A percentile compares a stretch with the other conserved stretches of the same genome.
Conservation (phyloP, 2,329 filamentous ascomycete species). For the Myriosclerotinia scirpicola region DNA sequence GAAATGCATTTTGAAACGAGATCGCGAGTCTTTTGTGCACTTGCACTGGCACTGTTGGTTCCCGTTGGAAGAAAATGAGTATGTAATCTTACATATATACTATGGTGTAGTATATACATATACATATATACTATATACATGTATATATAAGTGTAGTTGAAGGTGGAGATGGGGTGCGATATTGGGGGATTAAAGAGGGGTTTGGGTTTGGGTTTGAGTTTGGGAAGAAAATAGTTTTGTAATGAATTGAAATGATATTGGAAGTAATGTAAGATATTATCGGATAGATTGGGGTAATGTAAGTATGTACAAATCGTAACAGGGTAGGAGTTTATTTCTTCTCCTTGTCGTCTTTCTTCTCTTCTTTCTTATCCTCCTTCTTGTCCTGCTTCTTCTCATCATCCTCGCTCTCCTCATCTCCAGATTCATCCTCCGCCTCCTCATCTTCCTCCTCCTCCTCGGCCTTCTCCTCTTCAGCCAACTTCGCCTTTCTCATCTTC, state of each 20-base stretch:
- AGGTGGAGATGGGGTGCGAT: not conserved
- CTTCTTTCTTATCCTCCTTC: slow-evolving; percentile 4
- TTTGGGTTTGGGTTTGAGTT: not conserved
- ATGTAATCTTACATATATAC: too few species aligned
- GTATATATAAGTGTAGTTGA: not conserved
- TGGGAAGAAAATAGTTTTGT: not conserved
- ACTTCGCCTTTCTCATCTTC: slow-evolving; percentile 31
- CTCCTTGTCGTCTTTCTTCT: not conserved
- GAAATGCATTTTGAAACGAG: too few species aligned
- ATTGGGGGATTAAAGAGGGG: not conserved
- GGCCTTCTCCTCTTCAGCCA: slow-evolving; percentile 29
- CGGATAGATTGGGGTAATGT: not conserved
- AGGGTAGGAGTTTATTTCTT: not conserved
- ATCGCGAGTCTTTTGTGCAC: too few species aligned
- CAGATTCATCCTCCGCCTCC: slow-evolving; percentile 25
- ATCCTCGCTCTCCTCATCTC: slow-evolving; percentile 45
- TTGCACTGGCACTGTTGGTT: too few species aligned
- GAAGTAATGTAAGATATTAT: slow-evolving; percentile 5
- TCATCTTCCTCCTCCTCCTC: slow-evolving; percentile 27
- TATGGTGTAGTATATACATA: not conserved
- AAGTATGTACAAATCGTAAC: not conserved
- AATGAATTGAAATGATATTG: not conserved
- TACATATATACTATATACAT: not conserved
- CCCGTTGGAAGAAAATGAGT: too few species aligned
- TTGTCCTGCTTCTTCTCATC: slow-evolving; percentile 22